Evolutionary conservation across 192 early-diverging fungal species (phyloP), one percentile per base, ranked within the genome.

Genomic region (Entophlyctis helioformis): DNA sequence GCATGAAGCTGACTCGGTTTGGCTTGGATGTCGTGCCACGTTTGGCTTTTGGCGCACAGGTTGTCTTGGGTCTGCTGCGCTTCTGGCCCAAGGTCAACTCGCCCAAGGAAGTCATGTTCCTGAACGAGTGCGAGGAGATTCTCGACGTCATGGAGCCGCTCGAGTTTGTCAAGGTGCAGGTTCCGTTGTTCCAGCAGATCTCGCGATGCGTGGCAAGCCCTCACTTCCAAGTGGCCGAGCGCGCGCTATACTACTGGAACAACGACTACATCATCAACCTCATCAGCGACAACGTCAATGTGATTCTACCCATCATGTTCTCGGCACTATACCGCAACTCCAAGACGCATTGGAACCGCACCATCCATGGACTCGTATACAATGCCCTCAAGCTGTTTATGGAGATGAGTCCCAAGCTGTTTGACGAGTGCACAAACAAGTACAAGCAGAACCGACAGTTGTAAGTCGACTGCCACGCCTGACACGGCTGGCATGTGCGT

Each of bases 71-170:
- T 5, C 63, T 99, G 39, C 64, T 99, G 51, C 78, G 90, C 23
- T 97, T 76, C 63, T 99, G 96, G 96, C 96, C 96, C 42, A 97
- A 95, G 64, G 89, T 99, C 36, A 99, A 97, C 72, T 89, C 85
- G 53, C 89, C 91, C 12, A 99, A 99, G 64, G 94, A 99, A 69
- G 89, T 97, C 48, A 95, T 99, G 92, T 99, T 93, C 66, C 72
- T 99, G 54, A 91, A 88, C 63, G 96, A 99, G 63, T 71, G 97
- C 34, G 96, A 99, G 56, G 92, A 93, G 51, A 91, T 99, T 21
- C 58, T 99, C 72, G 89, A 95, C 61, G 83, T 91, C 0, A 89
- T 88, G 39, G 93, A 99, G 54, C 86, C 85, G 2, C 67, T 75
- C 33, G 88, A 97, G 60, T 99, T 97, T 63, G 66, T 80, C 37